Percentiles rank a stretch among this genome's conserved stretches.
Conservation (phyloP, 768 basidiomycete genomes). For the Lactarius pseudohatsudake region DNA sequence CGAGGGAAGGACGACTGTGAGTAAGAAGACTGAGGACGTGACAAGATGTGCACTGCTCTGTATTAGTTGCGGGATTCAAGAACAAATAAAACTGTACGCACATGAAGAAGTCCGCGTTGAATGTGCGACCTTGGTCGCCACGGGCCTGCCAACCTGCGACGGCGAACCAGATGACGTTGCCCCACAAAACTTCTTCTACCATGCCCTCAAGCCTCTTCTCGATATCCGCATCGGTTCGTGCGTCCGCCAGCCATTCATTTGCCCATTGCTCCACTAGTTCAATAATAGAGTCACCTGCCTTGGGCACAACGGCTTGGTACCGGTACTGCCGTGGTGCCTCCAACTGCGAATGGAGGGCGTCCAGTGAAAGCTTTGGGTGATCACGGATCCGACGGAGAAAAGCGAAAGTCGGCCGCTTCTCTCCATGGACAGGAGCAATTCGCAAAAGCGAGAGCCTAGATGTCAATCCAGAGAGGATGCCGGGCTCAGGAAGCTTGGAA, state of each 20-base stretch:
- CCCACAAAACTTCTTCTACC: conserved; percentile 63
- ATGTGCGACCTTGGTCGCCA: conserved; percentile 35
- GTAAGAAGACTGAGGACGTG: conserved; percentile 63
- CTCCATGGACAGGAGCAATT: conserved; percentile 40
- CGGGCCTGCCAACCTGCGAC: conserved; percentile 49
- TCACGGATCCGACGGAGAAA: conserved; percentile 55
- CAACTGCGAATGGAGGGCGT: conserved; percentile 16
- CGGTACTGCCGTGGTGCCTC: conserved; percentile 14
- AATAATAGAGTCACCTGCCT: conserved; percentile 25
- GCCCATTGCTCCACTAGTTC: conserved; percentile 31
- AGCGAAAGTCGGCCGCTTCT: conserved; percentile 37
- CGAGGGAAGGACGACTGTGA: conserved; percentile 46
- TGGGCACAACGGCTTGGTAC: conserved; percentile 25
- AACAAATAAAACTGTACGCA: conserved; percentile 38
- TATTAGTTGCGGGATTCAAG: conserved; percentile 8
- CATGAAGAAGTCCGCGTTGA: conserved; percentile 61
- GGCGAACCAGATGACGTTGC: conserved; percentile 53
- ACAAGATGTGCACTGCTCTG: conserved; percentile 57
- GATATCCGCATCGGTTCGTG: conserved; percentile 23
- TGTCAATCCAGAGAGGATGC: conserved; percentile 30
- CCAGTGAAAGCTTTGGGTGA: conserved; percentile 40
- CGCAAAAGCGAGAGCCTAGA: conserved; percentile 29
- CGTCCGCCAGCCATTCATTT: conserved; percentile 21
- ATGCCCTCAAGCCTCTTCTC: conserved; percentile 47
- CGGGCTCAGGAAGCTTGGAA: conserved; percentile 4